Conservation (phyloP, 352 stramenopile species). For the Phytophthora meadii region DNA sequence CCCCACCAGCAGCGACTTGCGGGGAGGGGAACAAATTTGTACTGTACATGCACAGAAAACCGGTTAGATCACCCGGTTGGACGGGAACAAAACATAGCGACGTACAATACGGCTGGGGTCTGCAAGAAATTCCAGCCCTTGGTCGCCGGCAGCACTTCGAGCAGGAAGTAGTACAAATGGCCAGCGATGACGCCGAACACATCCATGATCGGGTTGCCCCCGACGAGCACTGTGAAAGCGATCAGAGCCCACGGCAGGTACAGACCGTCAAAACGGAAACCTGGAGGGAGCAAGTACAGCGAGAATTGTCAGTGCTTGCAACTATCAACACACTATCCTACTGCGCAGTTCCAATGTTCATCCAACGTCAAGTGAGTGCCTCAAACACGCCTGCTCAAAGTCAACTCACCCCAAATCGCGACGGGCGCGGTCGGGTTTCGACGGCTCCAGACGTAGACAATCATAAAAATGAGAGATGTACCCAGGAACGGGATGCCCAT, state of each 20-base stretch:
- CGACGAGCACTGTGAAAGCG: conserved; percentile 88
- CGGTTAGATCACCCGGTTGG: conserved; percentile 5
- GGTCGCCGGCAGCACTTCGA: conserved; percentile 86
- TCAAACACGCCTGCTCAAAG: too few species aligned
- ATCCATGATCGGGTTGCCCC: conserved; percentile 88
- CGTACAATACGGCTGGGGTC: conserved; percentile 85
- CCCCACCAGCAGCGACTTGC: conserved; percentile 42
- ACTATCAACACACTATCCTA: not conserved
- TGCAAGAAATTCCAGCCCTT: conserved; percentile 88
- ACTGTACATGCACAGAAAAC: conserved; percentile 21
- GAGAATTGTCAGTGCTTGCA: conserved; percentile 1
- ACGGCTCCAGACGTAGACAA: conserved; percentile 92
- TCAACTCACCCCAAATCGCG: conserved; percentile 78
- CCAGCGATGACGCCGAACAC: conserved; percentile 86
- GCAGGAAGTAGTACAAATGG: conserved; percentile 91
- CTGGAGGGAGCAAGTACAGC: conserved; percentile 25
- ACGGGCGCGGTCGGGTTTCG: conserved; percentile 84
- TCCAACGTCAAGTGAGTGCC: too few species aligned
- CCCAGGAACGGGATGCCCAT: conserved; percentile 87
- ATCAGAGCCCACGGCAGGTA: conserved; percentile 92
- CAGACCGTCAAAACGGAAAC: conserved; percentile 88
- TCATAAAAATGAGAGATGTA: conserved; percentile 90
- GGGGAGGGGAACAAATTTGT: conserved; percentile 75
- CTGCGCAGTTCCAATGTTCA: not conserved
- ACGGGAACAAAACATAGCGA: conserved; percentile 4